phyloP scores from a whole-genome alignment of 2,329 filamentous ascomycete species.

The Scortechinia acanthostroma region DNA sequence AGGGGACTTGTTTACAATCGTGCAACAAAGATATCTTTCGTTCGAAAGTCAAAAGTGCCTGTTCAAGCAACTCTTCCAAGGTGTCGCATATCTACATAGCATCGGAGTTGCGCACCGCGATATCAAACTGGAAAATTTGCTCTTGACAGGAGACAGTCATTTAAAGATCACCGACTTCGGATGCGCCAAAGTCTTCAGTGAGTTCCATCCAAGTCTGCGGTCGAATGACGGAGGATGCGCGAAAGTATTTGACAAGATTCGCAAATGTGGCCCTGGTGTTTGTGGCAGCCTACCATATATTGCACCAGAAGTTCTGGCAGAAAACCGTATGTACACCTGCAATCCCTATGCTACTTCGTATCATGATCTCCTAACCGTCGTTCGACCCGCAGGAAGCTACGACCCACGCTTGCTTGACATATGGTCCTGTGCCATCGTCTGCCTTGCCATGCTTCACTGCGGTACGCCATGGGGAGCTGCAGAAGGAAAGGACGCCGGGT shows the following conservation, averaged over 20 bases:
- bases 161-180: conserved; percentile 91
- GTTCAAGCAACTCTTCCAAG: conserved; percentile 82
- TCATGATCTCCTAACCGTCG: conserved; percentile 1
- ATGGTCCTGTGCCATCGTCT: conserved; percentile 80
- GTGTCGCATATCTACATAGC: conserved; percentile 73
- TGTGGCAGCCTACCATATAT: conserved; percentile 83
- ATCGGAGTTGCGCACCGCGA: conserved; percentile 86
- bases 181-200: conserved; percentile 78
- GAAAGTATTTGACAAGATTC: conserved; percentile 63
- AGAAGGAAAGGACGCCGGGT: conserved; percentile 44
- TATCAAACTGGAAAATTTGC: conserved; percentile 81
- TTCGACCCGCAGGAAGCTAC: conserved; percentile 32
- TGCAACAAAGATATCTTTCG: conserved; percentile 65
- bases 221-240: conserved; percentile 69
- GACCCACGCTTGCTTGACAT: conserved; percentile 78
- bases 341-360: too few species aligned
- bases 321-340: conserved; percentile 49
- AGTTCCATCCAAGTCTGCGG: conserved; percentile 72
- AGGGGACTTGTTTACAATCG: conserved; percentile 72
- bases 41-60: conserved; percentile 70
- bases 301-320: conserved; percentile 74
- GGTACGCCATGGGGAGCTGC: conserved; percentile 72
- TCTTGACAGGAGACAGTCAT: conserved; percentile 72
- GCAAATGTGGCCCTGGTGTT: conserved; percentile 71
- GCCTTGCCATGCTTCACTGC: conserved; percentile 68